Conservation (phyloP, 257 asterid genomes). For the Lycium barbarum region DNA sequence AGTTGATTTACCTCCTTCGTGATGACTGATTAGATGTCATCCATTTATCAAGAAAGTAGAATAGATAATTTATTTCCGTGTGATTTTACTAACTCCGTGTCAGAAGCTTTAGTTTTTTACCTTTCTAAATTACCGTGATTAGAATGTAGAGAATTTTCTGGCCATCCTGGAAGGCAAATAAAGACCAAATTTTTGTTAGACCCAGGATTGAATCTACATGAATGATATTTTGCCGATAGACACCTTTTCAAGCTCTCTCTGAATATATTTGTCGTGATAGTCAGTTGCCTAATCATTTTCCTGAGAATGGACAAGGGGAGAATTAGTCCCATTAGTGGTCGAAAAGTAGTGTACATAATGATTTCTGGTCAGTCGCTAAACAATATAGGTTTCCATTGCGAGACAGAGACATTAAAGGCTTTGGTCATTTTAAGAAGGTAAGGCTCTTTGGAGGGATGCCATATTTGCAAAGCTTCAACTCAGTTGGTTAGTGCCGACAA, state of each 20-base stretch:
- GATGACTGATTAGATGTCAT: neutral
- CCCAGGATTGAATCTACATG: neutral
- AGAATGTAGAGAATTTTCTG: neutral
- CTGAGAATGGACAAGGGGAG: neutral
- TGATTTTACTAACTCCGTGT: neutral
- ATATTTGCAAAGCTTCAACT: neutral
- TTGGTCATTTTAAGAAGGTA: neutral
- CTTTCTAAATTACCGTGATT: neutral
- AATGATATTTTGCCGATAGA: neutral
- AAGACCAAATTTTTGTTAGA: neutral
- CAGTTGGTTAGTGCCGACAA: neutral
- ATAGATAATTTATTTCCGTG: neutral
- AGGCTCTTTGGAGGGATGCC: conserved; percentile 7
- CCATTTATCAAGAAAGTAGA: neutral
- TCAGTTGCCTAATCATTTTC: conserved; percentile 6
- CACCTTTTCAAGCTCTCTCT: neutral
- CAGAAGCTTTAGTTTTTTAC: neutral
- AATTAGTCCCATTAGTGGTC: conserved; percentile 1
- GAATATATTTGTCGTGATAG: neutral
- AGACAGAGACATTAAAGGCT: neutral
- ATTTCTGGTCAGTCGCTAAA: neutral
- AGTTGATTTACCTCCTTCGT: neutral
- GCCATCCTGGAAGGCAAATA: neutral
- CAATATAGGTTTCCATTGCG: neutral
- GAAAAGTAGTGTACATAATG: neutral